phyloP scores from a whole-genome alignment of 202 grass and related monocot genomes.

The Setaria viridis region DNA sequence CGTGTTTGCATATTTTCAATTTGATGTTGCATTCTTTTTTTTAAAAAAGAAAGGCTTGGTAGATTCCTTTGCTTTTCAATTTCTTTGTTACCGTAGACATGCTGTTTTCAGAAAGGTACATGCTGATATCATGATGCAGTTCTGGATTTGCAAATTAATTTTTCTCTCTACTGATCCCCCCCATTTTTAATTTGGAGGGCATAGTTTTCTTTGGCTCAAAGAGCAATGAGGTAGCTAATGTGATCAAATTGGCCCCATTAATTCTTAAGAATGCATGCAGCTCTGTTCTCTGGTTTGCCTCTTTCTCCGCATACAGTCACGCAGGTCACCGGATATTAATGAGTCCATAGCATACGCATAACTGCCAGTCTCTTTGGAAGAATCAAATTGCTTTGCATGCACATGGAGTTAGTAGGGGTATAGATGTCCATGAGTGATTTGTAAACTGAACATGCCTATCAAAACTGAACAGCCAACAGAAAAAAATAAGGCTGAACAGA shows the following conservation, averaged over 20 bases:
- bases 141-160: background rate
- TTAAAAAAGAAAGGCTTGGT: background rate
- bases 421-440: background rate
- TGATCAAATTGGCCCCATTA: background rate
- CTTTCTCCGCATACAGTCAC: background rate
- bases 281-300: background rate
- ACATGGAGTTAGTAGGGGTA: background rate
- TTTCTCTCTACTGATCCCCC: background rate
- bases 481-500: background rate
- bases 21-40: slow-evolving; percentile 11
- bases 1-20: background rate
- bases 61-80: background rate
- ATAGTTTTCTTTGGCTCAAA: background rate
- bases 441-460: background rate
- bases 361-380: background rate
- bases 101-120: slow-evolving; percentile 9
- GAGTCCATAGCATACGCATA: background rate
- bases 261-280: background rate
- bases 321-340: background rate
- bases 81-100: slow-evolving; percentile 24
- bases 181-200: no score
- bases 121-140: background rate
- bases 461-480: background rate
- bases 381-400: background rate
- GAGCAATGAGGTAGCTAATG: background rate